Percentiles rank a stretch among this genome's conserved stretches.
phyloP scores from a whole-genome alignment of 805 yeast species.

The Starmerella powellii region DNA sequence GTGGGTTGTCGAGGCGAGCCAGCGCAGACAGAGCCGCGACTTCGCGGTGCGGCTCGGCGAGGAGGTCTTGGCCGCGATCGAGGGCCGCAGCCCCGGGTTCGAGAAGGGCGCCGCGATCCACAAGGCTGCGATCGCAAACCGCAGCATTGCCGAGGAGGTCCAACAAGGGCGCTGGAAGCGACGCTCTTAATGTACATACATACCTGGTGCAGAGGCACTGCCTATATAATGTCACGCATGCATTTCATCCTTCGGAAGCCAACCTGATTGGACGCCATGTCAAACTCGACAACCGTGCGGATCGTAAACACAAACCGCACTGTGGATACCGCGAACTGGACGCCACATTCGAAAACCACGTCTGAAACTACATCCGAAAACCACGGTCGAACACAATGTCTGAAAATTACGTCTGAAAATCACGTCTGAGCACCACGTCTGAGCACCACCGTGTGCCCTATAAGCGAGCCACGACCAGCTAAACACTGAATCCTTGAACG shows the following conservation, averaged over 20 bases:
- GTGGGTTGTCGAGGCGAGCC: slow-evolving; percentile 82
- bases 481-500: too few species aligned
- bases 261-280: too few species aligned
- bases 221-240: background rate
- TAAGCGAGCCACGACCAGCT: too few species aligned
- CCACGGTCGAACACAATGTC: too few species aligned
- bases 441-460: too few species aligned
- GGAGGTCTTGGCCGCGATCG: slow-evolving; percentile 65
- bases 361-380: too few species aligned
- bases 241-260: background rate
- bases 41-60: slow-evolving; percentile 83
- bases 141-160: slow-evolving; percentile 31
- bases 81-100: slow-evolving; percentile 70
- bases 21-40: slow-evolving; percentile 65
- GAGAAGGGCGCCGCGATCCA: slow-evolving; percentile 77
- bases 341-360: too few species aligned
- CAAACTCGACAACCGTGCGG: too few species aligned
- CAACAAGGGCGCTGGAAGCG: slow-evolving; percentile 18
- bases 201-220: background rate
- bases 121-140: slow-evolving; percentile 73
- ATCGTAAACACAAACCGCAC: too few species aligned
- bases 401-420: too few species aligned
- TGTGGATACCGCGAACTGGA: too few species aligned
- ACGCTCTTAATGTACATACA: slow-evolving; percentile 5
- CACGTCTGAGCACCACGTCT: too few species aligned